A percentile compares a stretch with the other conserved stretches of the same genome.
These are phyloP conservation scores for Stemphylium lycopersici DNA, from an alignment of 2,329 filamentous ascomycete genomes.

Conservation along the genomic window DNA sequence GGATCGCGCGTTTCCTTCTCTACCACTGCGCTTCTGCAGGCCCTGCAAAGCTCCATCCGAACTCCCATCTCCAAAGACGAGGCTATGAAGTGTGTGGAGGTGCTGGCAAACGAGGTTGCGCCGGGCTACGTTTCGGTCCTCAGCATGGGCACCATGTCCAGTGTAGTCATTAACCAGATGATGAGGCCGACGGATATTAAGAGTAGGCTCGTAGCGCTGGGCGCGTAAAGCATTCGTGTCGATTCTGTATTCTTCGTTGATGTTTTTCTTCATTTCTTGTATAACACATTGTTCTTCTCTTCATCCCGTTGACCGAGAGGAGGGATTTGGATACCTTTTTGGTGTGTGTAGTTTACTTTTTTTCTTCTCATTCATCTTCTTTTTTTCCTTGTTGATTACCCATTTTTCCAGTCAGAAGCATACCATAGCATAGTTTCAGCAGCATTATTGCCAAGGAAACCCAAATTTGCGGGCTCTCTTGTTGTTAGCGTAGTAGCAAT, in stretches of 20 bases:
- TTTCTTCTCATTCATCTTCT: too few relatives aligned
- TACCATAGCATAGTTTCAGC: too few relatives aligned
- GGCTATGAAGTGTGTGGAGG: constrained; percentile 50
- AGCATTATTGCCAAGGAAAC: too few relatives aligned
- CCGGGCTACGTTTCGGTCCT: constrained; percentile 52
- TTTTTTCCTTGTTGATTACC: too few relatives aligned
- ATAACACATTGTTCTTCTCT: neutral
- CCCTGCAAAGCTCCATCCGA: constrained; percentile 54
- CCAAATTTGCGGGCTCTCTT: too few relatives aligned
- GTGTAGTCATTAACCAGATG: constrained; percentile 51
- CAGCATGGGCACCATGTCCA: constrained; percentile 49
- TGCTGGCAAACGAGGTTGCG: constrained; percentile 53
- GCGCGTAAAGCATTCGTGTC: constrained; percentile 14
- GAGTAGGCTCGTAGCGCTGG: constrained; percentile 39
- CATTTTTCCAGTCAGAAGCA: too few relatives aligned
- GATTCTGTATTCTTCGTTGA: neutral
- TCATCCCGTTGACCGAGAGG: too few relatives aligned
- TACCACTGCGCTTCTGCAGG: constrained; percentile 50
- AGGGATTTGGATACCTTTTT: too few relatives aligned
- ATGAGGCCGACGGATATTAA: constrained; percentile 44
- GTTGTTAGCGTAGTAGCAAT: too few relatives aligned
- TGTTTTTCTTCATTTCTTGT: neutral
- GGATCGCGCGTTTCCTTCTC: constrained; percentile 52
- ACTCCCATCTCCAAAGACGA: constrained; percentile 55
- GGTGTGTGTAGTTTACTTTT: too few relatives aligned